phyloP scores from a whole-genome alignment of 1,139 yeast species.

The Zygotorulaspora mrakii region DNA sequence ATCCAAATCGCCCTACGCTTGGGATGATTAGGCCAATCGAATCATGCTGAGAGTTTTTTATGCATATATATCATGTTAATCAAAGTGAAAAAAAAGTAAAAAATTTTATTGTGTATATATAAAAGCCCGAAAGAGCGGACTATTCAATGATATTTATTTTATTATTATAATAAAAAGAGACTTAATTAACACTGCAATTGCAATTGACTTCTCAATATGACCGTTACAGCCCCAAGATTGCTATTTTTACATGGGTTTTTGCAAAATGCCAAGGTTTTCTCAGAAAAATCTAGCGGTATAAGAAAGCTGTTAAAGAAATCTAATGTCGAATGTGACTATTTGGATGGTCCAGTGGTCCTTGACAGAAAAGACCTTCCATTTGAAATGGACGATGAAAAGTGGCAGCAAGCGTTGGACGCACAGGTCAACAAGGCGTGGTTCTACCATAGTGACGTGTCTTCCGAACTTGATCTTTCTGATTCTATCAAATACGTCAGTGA shows the following conservation, averaged over 20 bases:
- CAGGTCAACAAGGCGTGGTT: constrained; percentile 58
- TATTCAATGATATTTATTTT: too few species aligned
- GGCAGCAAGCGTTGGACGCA: constrained; percentile 45
- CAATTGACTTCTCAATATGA: constrained; percentile 12
- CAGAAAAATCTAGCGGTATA: constrained; percentile 75
- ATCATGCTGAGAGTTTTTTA: too few species aligned
- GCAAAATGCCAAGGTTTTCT: constrained; percentile 71
- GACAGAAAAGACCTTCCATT: constrained; percentile 68
- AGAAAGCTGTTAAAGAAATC: constrained; percentile 65
- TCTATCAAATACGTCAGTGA: constrained; percentile 52
- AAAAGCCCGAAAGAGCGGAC: too few species aligned
- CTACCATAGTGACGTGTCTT: constrained; percentile 47
- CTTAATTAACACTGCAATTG: too few species aligned
- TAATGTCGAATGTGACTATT: constrained; percentile 66
- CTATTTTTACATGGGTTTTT: constrained; percentile 56
- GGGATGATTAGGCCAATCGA: constrained; percentile 25
- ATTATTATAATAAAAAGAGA: too few species aligned
- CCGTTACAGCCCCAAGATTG: constrained; percentile 35
- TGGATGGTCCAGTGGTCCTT: constrained; percentile 70
- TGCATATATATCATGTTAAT: too few species aligned
- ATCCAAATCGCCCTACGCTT: constrained; percentile 53
- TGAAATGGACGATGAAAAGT: constrained; percentile 46
- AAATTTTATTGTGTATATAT: too few species aligned
- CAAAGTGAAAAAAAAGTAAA: too few species aligned
- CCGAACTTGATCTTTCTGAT: constrained; percentile 39